These are phyloP conservation scores for Sutorius australiensis DNA, from an alignment of 768 basidiomycete species.

Conservation along the genomic window DNA sequence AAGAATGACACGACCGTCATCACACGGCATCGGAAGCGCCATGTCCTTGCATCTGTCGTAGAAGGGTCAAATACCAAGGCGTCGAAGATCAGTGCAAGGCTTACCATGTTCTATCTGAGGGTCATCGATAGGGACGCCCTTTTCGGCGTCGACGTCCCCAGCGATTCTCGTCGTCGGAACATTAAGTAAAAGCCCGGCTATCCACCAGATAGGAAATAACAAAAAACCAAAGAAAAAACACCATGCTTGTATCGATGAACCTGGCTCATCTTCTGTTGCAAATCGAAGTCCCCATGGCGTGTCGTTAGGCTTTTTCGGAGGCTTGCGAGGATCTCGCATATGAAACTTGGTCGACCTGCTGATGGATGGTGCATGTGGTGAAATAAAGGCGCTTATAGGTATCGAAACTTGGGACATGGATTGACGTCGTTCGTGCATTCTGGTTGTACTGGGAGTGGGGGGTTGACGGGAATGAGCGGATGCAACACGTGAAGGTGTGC, in stretches of 20 bases:
- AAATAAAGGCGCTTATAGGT: conserved; percentile 72
- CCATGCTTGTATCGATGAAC: conserved; percentile 66
- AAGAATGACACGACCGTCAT: conserved; percentile 65
- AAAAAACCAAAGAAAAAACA: conserved; percentile 72
- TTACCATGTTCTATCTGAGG: conserved; percentile 75
- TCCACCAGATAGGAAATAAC: conserved; percentile 58
- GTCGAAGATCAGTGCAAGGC: conserved; percentile 21
- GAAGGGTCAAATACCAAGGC: conserved; percentile 4
- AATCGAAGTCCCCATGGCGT: conserved; percentile 64
- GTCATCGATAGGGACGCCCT: conserved; percentile 70
- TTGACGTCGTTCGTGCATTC: conserved; percentile 37
- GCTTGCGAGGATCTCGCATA: conserved; percentile 77
- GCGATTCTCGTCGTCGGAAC: conserved; percentile 63
- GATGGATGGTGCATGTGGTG: conserved; percentile 75
- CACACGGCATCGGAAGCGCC: conserved; percentile 73
- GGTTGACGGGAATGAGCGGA: conserved; percentile 34
- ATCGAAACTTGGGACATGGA: conserved; percentile 73
- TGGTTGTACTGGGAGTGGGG: conserved; percentile 21
- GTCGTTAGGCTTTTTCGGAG: conserved; percentile 47
- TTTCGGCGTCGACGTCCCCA: conserved; percentile 55
- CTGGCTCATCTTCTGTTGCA: conserved; percentile 49
- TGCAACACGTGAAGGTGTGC: conserved; percentile 37
- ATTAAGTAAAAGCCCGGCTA: conserved; percentile 50
- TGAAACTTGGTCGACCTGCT: conserved; percentile 58
- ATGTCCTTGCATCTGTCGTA: conserved; percentile 60